Conservation (phyloP, 208 protist species). For the Wallacemonas sp. region DNA sequence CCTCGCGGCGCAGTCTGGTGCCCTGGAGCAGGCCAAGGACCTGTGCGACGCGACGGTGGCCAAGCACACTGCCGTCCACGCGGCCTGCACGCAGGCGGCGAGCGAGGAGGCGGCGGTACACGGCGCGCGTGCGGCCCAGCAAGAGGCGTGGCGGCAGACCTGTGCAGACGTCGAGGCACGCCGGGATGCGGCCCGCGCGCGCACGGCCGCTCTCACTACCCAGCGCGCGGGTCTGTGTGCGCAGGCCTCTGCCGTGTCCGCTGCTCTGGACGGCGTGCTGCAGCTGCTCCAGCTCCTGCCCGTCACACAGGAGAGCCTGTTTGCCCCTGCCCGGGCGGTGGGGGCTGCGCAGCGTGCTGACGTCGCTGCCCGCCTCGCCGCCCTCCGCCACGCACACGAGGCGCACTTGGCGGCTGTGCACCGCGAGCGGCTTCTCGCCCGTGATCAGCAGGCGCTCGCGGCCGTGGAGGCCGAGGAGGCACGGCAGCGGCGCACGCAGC, state of each 20-base stretch:
- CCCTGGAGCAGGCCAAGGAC: neutral
- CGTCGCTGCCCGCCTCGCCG: neutral
- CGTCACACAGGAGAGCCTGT: neutral
- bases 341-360: neutral
- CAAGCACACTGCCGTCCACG: neutral
- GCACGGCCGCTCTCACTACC: neutral
- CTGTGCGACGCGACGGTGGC: neutral
- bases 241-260: neutral
- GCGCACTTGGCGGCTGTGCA: neutral
- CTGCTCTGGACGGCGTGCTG: neutral
- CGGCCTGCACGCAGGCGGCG: neutral
- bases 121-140: neutral
- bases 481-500: constrained; percentile 7
- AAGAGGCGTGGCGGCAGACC: neutral
- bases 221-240: neutral
- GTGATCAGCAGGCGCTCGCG: neutral
- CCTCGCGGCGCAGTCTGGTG: neutral
- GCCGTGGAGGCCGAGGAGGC: constrained; percentile 12
- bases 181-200: neutral
- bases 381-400: constrained; percentile 7
- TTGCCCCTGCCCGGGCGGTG: neutral
- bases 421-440: constrained; percentile 19
- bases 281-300: neutral
- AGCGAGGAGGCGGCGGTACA: neutral
- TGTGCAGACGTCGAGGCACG: neutral